Base-by-base conservation (phyloP, 768 basidiomycete genomes). In the Russula virescens region DNA sequence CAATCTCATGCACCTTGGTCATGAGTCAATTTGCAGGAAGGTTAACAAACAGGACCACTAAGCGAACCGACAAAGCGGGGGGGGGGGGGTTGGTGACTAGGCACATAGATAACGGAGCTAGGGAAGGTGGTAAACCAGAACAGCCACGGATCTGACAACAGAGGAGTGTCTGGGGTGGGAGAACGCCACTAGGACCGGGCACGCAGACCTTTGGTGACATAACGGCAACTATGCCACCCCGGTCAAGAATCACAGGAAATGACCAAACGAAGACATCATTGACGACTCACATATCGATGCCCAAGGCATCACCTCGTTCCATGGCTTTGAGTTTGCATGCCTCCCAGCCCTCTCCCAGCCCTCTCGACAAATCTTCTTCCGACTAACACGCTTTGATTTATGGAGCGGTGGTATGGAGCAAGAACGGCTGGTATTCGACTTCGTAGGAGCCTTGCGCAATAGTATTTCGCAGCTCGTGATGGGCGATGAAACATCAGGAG, bases 11-110 rank as follows among this genome's bases (percentile, higher is more conserved):
- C 1, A 89, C 89, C 69, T 89, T 87, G 60, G 82, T 80, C 34
- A 86, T 78, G 28, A 94, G 77, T 11, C 90, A 81, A 71, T 92
- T 90, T 11, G 86, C 87, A 21, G 78, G 75, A 42, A 79, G 83
- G 19, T 89, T 87, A 82, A 58, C 81, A 78, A 64, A 91, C 77
- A 18, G 78, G 77, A n/a, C 88, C 88, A 19, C 77, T 78, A 68
- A 83, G 84, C 4, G 77, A 75, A 58, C 88, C 89, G 53, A 28
- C 21, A 68, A 18, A 55, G 38, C 19, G n/a, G 38, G 31, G 16
- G 28, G n/a, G n/a, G 38, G 31, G 16, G 28, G 1, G 42, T 47
- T 26, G 35, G 23, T n/a, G 42, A 18, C 48, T 19, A 21, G 19
- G 54, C n/a, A 54, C 19, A 55, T 8, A 18, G 25, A n/a, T 18